Conservation (phyloP, 1,284 basidiomycete species). For the Ustilago tritici region DNA sequence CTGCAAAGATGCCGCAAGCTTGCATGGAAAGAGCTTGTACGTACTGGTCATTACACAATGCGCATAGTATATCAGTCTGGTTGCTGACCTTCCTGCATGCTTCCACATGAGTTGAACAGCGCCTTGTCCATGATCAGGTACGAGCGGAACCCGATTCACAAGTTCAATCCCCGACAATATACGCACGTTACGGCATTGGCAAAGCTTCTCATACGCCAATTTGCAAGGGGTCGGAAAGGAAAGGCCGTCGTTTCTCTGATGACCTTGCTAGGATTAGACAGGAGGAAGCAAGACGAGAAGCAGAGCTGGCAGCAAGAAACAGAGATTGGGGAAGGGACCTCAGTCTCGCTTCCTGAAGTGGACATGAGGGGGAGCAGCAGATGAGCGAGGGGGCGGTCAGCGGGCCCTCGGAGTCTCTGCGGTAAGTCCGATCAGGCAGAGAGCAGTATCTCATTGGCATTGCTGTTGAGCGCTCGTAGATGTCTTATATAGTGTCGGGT, state of each 20-base stretch:
- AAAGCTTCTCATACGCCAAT: not conserved
- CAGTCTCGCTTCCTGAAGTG: not conserved
- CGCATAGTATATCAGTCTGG: too few species aligned
- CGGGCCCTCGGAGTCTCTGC: too few species aligned
- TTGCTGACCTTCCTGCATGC: not conserved
- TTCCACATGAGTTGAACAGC: not conserved
- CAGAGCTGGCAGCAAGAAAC: not conserved
- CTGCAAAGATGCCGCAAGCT: not conserved
- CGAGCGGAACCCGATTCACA: not conserved
- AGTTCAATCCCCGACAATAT: not conserved
- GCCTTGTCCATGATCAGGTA: not conserved
- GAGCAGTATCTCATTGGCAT: too few species aligned
- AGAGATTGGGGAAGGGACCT: not conserved
- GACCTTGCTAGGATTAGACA: too few species aligned
- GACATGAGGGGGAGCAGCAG: too few species aligned
- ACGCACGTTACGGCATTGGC: not conserved
- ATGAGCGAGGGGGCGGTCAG: too few species aligned
- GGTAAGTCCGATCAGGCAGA: too few species aligned
- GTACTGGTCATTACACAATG: not conserved
- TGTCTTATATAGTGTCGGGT: too few species aligned
- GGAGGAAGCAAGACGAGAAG: not conserved
- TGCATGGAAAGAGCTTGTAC: not conserved
- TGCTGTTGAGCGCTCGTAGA: too few species aligned
- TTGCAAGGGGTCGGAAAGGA: not conserved
- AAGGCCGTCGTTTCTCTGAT: too few species aligned